Conservation (phyloP, 2,329 filamentous ascomycete genomes). For the Xylariaceae sp. region DNA sequence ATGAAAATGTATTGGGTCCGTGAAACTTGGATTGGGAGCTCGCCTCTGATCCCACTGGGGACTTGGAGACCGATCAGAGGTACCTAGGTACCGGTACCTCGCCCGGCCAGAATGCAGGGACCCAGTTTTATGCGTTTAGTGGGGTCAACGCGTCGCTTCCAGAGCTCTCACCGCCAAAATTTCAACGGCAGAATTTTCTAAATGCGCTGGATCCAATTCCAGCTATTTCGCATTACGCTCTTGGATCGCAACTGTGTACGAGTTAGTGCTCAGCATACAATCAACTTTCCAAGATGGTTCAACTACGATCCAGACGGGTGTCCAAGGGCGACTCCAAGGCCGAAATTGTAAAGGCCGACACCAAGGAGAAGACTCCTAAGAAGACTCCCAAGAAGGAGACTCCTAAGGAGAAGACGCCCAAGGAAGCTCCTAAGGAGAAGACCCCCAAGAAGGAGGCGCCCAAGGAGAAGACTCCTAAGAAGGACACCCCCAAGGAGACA, state of each 20-base stretch:
- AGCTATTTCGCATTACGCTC: conserved; percentile 1
- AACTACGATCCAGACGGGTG: conserved; percentile 35
- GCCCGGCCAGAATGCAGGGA: not conserved
- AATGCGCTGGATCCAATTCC: conserved; percentile 9
- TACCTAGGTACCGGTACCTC: not conserved
- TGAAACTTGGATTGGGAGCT: not conserved
- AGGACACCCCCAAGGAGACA: too few relatives aligned
- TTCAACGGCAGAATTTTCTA: conserved; percentile 28
- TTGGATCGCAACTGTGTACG: not conserved
- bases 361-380: conserved; percentile 32
- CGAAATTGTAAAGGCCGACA: conserved; percentile 31
- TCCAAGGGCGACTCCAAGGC: conserved; percentile 11
- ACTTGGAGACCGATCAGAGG: not conserved
- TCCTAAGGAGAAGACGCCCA: too few relatives aligned
- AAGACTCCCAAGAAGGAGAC: too few relatives aligned
- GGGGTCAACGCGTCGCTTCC: not conserved
- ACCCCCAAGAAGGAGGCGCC: too few relatives aligned
- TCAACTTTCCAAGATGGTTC: conserved; percentile 36
- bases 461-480: too few relatives aligned
- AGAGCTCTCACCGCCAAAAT: conserved; percentile 29
- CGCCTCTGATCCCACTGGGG: too few relatives aligned
- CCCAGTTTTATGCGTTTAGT: not conserved
- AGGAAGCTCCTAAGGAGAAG: too few relatives aligned
- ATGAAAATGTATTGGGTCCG: not conserved
- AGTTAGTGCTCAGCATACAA: not conserved